phyloP scores from a whole-genome alignment of 768 basidiomycete species.

The Dentipellis sp. region DNA sequence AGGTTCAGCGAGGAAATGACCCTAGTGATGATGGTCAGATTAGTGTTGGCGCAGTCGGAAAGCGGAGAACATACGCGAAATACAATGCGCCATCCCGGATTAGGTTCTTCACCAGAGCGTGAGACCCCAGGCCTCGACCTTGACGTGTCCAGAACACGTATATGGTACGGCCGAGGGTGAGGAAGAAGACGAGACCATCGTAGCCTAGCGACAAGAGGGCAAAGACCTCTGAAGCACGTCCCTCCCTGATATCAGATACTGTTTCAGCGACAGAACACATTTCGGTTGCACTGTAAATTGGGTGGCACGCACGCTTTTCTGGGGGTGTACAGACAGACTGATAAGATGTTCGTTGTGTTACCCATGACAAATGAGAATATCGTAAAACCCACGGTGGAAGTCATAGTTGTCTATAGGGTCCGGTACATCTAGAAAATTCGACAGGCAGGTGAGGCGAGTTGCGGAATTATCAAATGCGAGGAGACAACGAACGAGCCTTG shows the following conservation, averaged over 20 bases:
- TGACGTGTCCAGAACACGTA: conserved; percentile 9
- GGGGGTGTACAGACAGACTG: conserved; percentile 10
- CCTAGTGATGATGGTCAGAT: background rate
- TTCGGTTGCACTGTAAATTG: background rate
- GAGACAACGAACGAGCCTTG: conserved; percentile 2
- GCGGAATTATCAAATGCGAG: background rate
- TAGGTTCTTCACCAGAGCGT: conserved; percentile 1
- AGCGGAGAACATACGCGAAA: conserved; percentile 7
- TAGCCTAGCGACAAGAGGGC: conserved; percentile 11
- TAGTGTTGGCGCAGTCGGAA: background rate
- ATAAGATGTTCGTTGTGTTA: background rate
- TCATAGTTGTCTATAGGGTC: conserved; percentile 12
- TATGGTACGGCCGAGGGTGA: conserved; percentile 10
- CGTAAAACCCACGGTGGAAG: conserved; percentile 8
- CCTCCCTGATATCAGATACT: background rate
- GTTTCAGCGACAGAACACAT: background rate
- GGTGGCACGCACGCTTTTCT: conserved; percentile 5
- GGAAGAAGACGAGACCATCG: conserved; percentile 11
- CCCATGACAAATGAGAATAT: background rate
- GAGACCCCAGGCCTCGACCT: background rate
- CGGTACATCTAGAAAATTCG: conserved; percentile 4
- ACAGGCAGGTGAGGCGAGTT: background rate
- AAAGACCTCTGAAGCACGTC: conserved; percentile 7
- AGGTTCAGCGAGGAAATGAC: conserved; percentile 13
- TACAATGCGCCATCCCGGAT: conserved; percentile 12